Percentiles rank a stretch among this genome's conserved stretches.
Conservation (phyloP, 177 flowering plant species). For the Vitis hybrid region DNA sequence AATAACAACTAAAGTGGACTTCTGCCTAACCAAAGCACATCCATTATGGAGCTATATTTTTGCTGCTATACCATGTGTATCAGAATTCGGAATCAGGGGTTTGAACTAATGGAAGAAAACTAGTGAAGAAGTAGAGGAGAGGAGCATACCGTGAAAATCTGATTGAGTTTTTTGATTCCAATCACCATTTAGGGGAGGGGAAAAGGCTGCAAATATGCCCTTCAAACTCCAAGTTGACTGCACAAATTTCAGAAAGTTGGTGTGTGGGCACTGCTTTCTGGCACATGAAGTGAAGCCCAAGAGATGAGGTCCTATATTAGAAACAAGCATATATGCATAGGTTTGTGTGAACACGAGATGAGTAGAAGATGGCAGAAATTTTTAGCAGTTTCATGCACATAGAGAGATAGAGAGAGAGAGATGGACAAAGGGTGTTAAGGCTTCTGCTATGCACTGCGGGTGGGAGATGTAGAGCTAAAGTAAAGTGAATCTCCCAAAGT, state of each 20-base stretch:
- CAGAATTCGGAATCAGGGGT: neutral
- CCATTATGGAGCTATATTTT: no score
- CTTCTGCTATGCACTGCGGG: neutral
- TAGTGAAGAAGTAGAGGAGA: neutral
- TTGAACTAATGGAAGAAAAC: neutral
- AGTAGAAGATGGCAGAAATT: neutral
- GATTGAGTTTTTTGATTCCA: constrained; percentile 13
- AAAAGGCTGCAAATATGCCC: constrained; percentile 13
- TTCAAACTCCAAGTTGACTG: constrained; percentile 1
- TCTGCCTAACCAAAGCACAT: constrained; percentile 11
- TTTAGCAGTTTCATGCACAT: constrained; percentile 14
- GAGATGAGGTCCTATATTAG: neutral
- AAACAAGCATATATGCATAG: constrained; percentile 3
- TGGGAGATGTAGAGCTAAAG: neutral
- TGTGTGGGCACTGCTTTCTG: neutral
- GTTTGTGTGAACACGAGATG: neutral
- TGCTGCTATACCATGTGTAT: neutral
- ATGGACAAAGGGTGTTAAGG: constrained; percentile 1
- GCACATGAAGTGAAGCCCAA: neutral
- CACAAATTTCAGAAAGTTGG: neutral
- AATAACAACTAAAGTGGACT: constrained; percentile 7
- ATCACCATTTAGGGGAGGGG: neutral
- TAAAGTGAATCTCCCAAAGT: neutral
- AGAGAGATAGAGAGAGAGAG: constrained; percentile 6
- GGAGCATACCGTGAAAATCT: neutral